phyloP scores from a whole-genome alignment of 371 early-diverging fungal species.

The Mortierella sp. region DNA sequence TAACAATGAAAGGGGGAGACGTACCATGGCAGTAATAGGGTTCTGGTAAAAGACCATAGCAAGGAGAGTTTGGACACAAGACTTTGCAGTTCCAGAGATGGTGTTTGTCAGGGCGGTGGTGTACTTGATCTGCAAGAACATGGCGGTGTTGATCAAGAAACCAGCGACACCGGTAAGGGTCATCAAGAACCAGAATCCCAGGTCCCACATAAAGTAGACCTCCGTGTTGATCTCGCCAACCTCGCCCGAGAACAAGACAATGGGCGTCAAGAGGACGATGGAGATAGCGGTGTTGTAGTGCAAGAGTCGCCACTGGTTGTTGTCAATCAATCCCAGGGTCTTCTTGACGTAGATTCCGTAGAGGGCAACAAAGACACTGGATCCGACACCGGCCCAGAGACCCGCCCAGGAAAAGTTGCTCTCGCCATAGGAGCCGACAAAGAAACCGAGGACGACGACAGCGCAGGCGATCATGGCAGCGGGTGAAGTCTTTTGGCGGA shows the following conservation, averaged over 20 bases:
- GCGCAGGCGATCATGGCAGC: conserved; percentile 72
- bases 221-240: conserved; percentile 63
- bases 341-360: conserved; percentile 85
- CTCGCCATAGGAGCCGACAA: conserved; percentile 79
- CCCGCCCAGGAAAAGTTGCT: conserved; percentile 80
- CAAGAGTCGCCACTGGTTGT: conserved; percentile 80
- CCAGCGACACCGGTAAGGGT: conserved; percentile 78
- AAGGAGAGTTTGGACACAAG: conserved; percentile 78
- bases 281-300: conserved; percentile 82
- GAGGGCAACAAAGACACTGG: conserved; percentile 78
- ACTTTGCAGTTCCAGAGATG: conserved; percentile 85
- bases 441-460: conserved; percentile 79
- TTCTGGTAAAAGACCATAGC: conserved; percentile 79
- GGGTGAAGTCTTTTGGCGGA: conserved; percentile 69
- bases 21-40: conserved; percentile 74
- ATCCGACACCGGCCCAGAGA: conserved; percentile 76
- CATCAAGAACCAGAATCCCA: conserved; percentile 77
- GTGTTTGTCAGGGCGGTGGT: conserved; percentile 84
- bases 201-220: conserved; percentile 63
- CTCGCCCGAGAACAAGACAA: conserved; percentile 76
- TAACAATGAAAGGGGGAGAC: conserved; percentile 7
- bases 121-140: conserved; percentile 84
- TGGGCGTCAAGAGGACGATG: conserved; percentile 70
- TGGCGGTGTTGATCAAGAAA: conserved; percentile 82
- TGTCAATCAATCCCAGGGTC: conserved; percentile 73